A percentile compares a stretch with the other conserved stretches of the same genome.
These are phyloP conservation scores for Phenoliferia sp. DNA, from an alignment of 1,284 basidiomycete genomes.

Conservation along the genomic window DNA sequence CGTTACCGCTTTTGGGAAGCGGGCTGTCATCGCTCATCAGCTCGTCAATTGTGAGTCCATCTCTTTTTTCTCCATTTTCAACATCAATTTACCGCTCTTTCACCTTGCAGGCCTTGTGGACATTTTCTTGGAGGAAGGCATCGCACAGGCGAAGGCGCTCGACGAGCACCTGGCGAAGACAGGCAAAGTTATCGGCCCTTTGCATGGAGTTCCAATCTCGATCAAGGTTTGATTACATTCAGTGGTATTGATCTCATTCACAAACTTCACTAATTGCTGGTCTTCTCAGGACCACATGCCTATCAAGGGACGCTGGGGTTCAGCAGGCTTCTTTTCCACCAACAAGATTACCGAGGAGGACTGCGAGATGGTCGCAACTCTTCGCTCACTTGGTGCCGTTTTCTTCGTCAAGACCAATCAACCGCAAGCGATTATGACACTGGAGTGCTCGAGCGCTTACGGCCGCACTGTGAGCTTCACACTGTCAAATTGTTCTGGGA, in stretches of 20 bases:
- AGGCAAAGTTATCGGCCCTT: constrained; percentile 44
- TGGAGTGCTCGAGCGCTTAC: background rate
- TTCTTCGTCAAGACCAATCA: constrained; percentile 17
- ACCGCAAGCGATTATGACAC: constrained; percentile 40
- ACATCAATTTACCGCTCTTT: constrained; percentile 23
- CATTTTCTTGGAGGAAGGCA: constrained; percentile 46
- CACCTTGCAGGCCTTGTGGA: background rate
- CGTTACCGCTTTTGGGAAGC: constrained; percentile 39
- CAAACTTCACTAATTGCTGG: background rate
- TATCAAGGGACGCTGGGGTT: background rate
- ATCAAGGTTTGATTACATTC: constrained; percentile 57
- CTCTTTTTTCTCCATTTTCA: constrained; percentile 26
- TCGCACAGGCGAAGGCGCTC: constrained; percentile 55
- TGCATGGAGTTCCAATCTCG: constrained; percentile 51
- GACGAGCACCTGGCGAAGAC: constrained; percentile 53
- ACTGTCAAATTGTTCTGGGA: constrained; percentile 33
- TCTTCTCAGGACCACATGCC: background rate
- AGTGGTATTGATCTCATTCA: constrained; percentile 13
- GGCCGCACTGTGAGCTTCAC: background rate
- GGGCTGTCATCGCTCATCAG: constrained; percentile 41
- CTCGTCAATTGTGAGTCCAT: constrained; percentile 20
- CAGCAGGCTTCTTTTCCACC: background rate
- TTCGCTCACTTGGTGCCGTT: constrained; percentile 3
- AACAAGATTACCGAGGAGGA: background rate
- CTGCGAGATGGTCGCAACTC: background rate